These are phyloP conservation scores for Jimgerdemannia lactiflua DNA, from an alignment of 192 early-diverging fungal species.

Conservation along the genomic window DNA sequence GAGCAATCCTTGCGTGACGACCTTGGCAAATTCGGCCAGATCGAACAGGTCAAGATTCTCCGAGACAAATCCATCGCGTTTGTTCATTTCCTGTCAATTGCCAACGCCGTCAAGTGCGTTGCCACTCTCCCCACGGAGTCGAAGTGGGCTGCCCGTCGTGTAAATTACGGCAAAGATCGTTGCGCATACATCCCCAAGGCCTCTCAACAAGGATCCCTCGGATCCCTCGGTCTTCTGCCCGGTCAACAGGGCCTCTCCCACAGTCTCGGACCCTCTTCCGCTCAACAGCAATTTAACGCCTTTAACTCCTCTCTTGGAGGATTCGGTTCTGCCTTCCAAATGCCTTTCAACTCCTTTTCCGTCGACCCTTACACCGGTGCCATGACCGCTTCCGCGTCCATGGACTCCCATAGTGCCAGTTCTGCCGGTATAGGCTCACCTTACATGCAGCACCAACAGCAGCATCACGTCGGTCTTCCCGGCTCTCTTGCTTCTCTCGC, in stretches of 20 bases:
- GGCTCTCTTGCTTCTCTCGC: not conserved
- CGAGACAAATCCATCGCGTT: slow-evolving; percentile 80
- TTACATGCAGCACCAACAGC: slow-evolving; percentile 15
- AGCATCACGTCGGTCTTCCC: not conserved
- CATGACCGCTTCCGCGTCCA: slow-evolving; percentile 29
- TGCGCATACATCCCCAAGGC: slow-evolving; percentile 49
- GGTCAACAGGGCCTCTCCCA: slow-evolving; percentile 7
- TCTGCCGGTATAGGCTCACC: slow-evolving; percentile 19
- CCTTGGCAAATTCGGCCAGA: slow-evolving; percentile 63
- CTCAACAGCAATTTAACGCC: slow-evolving; percentile 15
- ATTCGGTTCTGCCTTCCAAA: slow-evolving; percentile 16
- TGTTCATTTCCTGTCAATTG: slow-evolving; percentile 74
- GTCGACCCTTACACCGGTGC: slow-evolving; percentile 27
- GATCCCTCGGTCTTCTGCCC: not conserved
- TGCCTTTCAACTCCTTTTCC: slow-evolving; percentile 24
- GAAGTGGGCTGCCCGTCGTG: slow-evolving; percentile 51
- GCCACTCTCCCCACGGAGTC: slow-evolving; percentile 51
- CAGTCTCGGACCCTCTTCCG: slow-evolving; percentile 12
- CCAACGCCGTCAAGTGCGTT: slow-evolving; percentile 74
- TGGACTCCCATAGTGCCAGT: slow-evolving; percentile 18
- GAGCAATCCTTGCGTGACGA: slow-evolving; percentile 55
- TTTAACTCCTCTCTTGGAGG: slow-evolving; percentile 8
- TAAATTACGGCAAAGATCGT: slow-evolving; percentile 86
- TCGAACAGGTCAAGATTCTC: slow-evolving; percentile 71
- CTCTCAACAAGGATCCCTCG: slow-evolving; percentile 10